phyloP scores from a whole-genome alignment of 352 stramenopile species.

The Phytopythium montanum region DNA sequence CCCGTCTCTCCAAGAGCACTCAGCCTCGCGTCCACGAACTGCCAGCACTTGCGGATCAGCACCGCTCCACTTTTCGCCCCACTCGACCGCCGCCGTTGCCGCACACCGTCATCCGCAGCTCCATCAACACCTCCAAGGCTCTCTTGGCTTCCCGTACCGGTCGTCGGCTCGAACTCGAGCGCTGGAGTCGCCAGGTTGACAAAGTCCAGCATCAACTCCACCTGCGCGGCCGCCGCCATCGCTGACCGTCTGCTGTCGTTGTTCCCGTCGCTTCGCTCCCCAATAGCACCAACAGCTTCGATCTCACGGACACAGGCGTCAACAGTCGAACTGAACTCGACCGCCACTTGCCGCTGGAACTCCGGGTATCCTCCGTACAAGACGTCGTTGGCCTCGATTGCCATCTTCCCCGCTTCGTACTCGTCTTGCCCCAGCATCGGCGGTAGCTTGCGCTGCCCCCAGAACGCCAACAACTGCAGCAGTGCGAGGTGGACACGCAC shows the following conservation, averaged over 20 bases:
- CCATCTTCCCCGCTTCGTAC: conserved; percentile 11
- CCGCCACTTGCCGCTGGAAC: conserved; percentile 51
- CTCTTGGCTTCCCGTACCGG: neutral
- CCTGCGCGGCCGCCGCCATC: conserved; percentile 19
- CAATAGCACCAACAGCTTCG: conserved; percentile 20
- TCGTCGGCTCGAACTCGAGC: conserved; percentile 21
- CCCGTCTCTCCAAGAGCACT: conserved; percentile 4
- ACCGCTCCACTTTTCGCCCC: conserved; percentile 22
- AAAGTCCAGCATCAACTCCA: conserved; percentile 62
- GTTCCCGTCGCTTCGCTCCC: conserved; percentile 1
- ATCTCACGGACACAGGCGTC: conserved; percentile 50
- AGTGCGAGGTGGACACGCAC: conserved; percentile 41
- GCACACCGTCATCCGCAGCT: conserved; percentile 8
- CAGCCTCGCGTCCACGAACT: conserved; percentile 12
- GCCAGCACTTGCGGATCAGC: conserved; percentile 42
- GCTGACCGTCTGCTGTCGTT: neutral
- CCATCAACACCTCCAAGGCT: no score
- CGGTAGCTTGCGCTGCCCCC: conserved; percentile 45
- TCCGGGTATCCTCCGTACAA: conserved; percentile 64
- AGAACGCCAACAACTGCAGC: conserved; percentile 55
- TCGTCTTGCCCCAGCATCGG: neutral
- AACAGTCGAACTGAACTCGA: conserved; percentile 41
- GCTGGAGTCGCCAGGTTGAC: conserved; percentile 40
- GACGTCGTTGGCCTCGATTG: conserved; percentile 81
- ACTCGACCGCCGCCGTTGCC: neutral